Percentiles rank a stretch among this genome's conserved stretches.
Evolutionary conservation across 768 basidiomycete genomes (phyloP).

Genomic region (Pisolithus orientalis): DNA sequence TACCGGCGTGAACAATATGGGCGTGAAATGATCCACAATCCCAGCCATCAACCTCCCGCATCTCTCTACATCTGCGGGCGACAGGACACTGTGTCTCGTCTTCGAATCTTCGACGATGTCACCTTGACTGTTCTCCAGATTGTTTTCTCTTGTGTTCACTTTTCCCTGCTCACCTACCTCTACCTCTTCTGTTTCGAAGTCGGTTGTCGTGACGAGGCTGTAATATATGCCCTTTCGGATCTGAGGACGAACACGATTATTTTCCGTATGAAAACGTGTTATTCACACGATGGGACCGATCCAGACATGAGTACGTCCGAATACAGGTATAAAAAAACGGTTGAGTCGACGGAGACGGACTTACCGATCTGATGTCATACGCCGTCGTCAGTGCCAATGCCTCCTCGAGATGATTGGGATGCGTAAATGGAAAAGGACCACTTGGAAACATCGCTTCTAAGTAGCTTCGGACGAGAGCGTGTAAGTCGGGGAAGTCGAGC

Average conservation of each 20-base stretch:
- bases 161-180: slow-evolving; percentile 6
- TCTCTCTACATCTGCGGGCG: slow-evolving; percentile 29
- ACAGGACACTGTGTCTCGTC: slow-evolving; percentile 20
- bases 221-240: slow-evolving; percentile 61
- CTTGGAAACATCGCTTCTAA: slow-evolving; percentile 45
- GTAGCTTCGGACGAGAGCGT: slow-evolving; percentile 36
- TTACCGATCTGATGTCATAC: slow-evolving; percentile 43
- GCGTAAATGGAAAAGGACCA: slow-evolving; percentile 37
- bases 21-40: slow-evolving; percentile 64
- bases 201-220: slow-evolving; percentile 50
- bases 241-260: slow-evolving; percentile 23
- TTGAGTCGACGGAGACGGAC: slow-evolving; percentile 17
- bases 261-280: slow-evolving; percentile 1
- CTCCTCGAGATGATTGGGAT: slow-evolving; percentile 42
- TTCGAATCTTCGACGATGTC: not conserved
- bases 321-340: too few species aligned
- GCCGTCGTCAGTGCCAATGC: slow-evolving; percentile 47
- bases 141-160: not conserved
- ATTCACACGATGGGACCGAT: not conserved
- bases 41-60: slow-evolving; percentile 45
- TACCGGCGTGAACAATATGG: slow-evolving; percentile 62
- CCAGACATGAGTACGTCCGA: too few species aligned
- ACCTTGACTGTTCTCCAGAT: not conserved
- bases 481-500: slow-evolving; percentile 51
- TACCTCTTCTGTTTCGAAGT: slow-evolving; percentile 42